phyloP scores from a whole-genome alignment of 176 grass and related monocot genomes.

The Triticum timopheevii region DNA sequence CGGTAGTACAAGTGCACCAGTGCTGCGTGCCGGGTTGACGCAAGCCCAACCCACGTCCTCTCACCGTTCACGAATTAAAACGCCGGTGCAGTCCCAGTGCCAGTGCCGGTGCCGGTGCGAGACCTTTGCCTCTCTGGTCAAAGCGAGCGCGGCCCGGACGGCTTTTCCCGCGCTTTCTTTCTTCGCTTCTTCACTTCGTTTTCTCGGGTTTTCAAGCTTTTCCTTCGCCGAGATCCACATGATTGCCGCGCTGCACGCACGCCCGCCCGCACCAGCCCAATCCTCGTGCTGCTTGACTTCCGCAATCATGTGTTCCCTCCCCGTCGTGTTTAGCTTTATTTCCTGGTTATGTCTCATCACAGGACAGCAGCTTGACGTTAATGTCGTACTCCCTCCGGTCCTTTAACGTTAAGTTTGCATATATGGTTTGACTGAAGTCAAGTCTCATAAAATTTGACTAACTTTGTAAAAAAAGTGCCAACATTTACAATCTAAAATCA shows the following conservation, averaged over 20 bases:
- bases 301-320: background rate
- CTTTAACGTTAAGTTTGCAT: no score
- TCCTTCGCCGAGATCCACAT: background rate
- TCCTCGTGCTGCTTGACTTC: slow-evolving; percentile 16
- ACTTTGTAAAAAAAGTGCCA: no score
- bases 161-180: background rate
- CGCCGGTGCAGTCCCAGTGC: background rate
- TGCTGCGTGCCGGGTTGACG: background rate
- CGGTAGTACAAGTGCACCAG: background rate
- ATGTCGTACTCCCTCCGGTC: no score
- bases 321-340: slow-evolving; percentile 11
- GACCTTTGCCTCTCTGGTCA: slow-evolving; percentile 24
- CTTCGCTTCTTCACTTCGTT: background rate
- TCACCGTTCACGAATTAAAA: background rate
- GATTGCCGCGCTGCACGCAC: slow-evolving; percentile 19
- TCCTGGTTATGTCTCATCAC: background rate
- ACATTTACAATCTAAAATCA: no score
- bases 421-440: no score
- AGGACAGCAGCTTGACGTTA: background rate
- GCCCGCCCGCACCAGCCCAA: background rate
- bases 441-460: no score
- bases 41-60: slow-evolving; percentile 7
- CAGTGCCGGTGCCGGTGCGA: background rate
- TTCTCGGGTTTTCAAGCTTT: background rate
- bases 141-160: background rate